phyloP scores from a whole-genome alignment of 768 basidiomycete species.

The Pleurotus citrinopileatus region DNA sequence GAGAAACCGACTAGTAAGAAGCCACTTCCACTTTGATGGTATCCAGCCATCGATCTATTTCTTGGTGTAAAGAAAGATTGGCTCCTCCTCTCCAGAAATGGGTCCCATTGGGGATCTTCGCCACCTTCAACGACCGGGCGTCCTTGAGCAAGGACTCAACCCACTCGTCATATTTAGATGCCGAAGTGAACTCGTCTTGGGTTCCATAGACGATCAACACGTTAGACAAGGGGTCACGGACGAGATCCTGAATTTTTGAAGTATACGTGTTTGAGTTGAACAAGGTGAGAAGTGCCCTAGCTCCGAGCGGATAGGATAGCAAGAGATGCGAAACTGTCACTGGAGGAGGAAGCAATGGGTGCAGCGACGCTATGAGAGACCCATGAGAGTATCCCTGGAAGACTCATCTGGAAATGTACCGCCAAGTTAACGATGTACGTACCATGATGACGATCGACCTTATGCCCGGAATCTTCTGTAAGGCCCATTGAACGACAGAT shows the following conservation, averaged over 20 bases:
- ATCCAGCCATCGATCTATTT: constrained; percentile 31
- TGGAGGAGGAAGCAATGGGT: constrained; percentile 47
- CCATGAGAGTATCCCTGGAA: constrained; percentile 81
- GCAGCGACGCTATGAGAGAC: constrained; percentile 66
- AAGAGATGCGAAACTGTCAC: constrained; percentile 63
- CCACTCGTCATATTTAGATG: constrained; percentile 56
- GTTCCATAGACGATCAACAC: constrained; percentile 69
- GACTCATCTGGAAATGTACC: constrained; percentile 8
- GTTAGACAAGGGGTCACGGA: constrained; percentile 42
- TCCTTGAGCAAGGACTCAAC: constrained; percentile 31
- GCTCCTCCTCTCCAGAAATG: constrained; percentile 65
- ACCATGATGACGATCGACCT: constrained; percentile 59
- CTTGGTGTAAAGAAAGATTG: constrained; percentile 22
- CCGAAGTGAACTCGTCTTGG: constrained; percentile 67
- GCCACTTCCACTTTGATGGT: not conserved
- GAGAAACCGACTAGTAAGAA: not conserved
- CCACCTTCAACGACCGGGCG: constrained; percentile 22
- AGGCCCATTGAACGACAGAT: constrained; percentile 55
- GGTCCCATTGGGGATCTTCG: constrained; percentile 45
- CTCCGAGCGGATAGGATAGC: constrained; percentile 75
- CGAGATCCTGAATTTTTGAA: constrained; percentile 44
- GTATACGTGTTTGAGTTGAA: constrained; percentile 61
- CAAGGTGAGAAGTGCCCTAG: constrained; percentile 63
- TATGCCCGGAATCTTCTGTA: constrained; percentile 39
- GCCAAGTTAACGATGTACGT: constrained; percentile 20